These are phyloP conservation scores for Kokia cookei DNA, from an alignment of 441 rosid genomes.

Conservation along the genomic window DNA sequence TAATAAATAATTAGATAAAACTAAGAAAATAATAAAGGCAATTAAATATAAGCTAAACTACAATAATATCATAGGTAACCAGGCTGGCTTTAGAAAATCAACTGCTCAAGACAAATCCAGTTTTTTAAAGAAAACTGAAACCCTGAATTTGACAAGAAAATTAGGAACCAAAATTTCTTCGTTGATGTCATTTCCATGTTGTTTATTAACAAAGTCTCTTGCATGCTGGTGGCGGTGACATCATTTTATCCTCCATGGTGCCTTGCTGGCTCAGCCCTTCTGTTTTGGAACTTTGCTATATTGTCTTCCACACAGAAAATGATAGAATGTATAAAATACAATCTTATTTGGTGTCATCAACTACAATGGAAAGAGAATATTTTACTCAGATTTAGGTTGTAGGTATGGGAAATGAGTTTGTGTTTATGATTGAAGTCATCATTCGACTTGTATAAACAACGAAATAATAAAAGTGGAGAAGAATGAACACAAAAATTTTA, in stretches of 20 bases:
- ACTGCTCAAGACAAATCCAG: background rate
- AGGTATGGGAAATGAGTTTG: no score
- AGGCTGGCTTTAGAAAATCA: conserved; percentile 2
- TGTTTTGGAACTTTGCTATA: background rate
- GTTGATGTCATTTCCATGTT: conserved; percentile 6
- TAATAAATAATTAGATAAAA: no score
- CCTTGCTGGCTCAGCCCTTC: background rate
- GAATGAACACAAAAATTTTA: no score
- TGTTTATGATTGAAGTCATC: no score
- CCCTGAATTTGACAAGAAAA: background rate
- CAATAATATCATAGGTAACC: background rate
- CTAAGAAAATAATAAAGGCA: no score
- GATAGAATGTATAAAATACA: background rate
- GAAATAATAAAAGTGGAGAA: no score
- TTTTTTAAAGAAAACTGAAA: background rate
- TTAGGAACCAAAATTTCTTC: background rate
- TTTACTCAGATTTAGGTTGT: no score
- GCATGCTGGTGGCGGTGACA: background rate
- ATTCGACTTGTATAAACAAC: no score
- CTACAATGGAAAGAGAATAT: background rate
- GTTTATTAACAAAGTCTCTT: conserved; percentile 3
- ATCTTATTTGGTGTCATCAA: background rate
- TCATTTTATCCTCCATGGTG: background rate
- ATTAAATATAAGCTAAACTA: background rate
- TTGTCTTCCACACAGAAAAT: background rate